A percentile compares a stretch with the other conserved stretches of the same genome.
Evolutionary conservation across 768 basidiomycete genomes (phyloP).

Genomic region (Phaeotremella fagi): DNA sequence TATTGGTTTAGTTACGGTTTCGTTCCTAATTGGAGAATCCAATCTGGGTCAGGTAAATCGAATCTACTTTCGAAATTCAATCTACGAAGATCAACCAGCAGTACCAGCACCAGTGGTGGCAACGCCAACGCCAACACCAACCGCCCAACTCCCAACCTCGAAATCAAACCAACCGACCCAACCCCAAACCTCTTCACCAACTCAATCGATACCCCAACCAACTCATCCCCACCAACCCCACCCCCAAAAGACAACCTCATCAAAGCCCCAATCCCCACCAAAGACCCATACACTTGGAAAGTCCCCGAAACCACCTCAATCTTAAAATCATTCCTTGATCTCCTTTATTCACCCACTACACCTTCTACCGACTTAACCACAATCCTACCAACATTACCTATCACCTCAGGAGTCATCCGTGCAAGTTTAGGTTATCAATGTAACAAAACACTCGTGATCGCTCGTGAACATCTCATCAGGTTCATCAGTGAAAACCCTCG

Average conservation of each 20-base stretch:
- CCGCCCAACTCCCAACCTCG: slow-evolving; percentile 18
- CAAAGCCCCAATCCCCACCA: slow-evolving; percentile 37
- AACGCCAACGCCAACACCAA: neutral
- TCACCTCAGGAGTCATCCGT: slow-evolving; percentile 29
- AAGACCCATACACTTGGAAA: slow-evolving; percentile 33
- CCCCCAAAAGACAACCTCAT: slow-evolving; percentile 6
- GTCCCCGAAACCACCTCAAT: slow-evolving; percentile 35
- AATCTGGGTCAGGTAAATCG: neutral
- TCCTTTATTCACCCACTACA: slow-evolving; percentile 29
- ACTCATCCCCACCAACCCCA: neutral
- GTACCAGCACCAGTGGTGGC: neutral
- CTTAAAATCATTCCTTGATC: slow-evolving; percentile 34
- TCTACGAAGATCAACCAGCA: too few relatives aligned
- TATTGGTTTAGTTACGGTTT: slow-evolving; percentile 33
- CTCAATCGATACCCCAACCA: neutral
- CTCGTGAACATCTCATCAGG: slow-evolving; percentile 19
- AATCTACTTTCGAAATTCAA: too few relatives aligned
- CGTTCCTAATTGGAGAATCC: slow-evolving; percentile 38
- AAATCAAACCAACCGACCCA: slow-evolving; percentile 27
- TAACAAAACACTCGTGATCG: slow-evolving; percentile 19
- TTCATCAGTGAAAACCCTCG: slow-evolving; percentile 17
- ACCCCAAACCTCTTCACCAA: slow-evolving; percentile 3
- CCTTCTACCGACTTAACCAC: neutral
- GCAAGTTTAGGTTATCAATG: slow-evolving; percentile 42
- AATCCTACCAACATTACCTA: slow-evolving; percentile 16